These are phyloP conservation scores for Hapsidospora chrysogenum DNA, from an alignment of 495 filamentous ascomycete genomes.

Conservation along the genomic window DNA sequence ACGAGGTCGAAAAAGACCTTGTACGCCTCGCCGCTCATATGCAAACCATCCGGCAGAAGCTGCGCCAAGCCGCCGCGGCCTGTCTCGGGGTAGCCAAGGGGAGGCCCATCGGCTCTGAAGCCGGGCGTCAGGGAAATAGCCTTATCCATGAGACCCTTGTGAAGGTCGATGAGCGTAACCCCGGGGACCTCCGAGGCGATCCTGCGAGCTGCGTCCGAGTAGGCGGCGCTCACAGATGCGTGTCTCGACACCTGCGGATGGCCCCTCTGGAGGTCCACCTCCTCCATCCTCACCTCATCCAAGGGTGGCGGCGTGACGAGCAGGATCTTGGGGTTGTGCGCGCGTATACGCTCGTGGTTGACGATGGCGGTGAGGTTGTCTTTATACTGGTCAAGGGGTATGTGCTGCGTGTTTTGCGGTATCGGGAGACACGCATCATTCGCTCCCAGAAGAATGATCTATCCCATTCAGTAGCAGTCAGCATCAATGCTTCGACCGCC, in stretches of 20 bases:
- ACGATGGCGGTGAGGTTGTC: constrained; percentile 53
- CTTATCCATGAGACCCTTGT: constrained; percentile 49
- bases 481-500: no score
- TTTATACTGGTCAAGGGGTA: constrained; percentile 54
- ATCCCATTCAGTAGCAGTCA: background rate
- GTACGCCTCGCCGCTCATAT: constrained; percentile 33
- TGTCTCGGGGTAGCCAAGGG: constrained; percentile 22
- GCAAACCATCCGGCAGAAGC: constrained; percentile 34
- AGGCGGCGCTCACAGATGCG: constrained; percentile 45
- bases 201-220: constrained; percentile 51
- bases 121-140: constrained; percentile 24
- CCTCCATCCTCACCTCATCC: constrained; percentile 51
- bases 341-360: constrained; percentile 44
- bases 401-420: constrained; percentile 42
- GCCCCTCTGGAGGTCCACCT: constrained; percentile 34
- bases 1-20: constrained; percentile 27
- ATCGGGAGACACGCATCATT: constrained; percentile 62
- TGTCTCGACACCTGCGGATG: constrained; percentile 36
- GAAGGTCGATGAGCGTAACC: constrained; percentile 58
- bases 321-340: constrained; percentile 57
- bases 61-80: constrained; percentile 27
- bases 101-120: constrained; percentile 18
- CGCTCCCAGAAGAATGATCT: constrained; percentile 74
- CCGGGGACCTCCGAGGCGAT: constrained; percentile 41
- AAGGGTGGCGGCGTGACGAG: constrained; percentile 67